phyloP scores from a whole-genome alignment of 2,329 filamentous ascomycete species.

The Penicillium capsulatum region DNA sequence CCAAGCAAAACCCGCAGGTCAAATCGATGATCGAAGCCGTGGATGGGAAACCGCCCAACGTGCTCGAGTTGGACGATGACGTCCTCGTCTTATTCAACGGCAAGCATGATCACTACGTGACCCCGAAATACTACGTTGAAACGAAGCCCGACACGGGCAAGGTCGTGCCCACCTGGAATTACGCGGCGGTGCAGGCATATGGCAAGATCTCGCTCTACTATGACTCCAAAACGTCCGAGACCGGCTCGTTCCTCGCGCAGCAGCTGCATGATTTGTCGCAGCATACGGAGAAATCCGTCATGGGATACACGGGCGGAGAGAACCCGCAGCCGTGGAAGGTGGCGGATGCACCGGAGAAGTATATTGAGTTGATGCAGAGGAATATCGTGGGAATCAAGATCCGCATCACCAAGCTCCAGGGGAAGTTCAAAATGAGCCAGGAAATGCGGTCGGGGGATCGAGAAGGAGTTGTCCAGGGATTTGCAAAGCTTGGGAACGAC shows the following conservation, averaged over 20 bases:
- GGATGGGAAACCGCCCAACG: constrained; percentile 15
- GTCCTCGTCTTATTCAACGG: constrained; percentile 61
- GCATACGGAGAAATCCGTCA: constrained; percentile 50
- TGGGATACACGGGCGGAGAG: constrained; percentile 40
- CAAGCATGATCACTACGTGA: constrained; percentile 59
- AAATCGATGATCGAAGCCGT: constrained; percentile 55
- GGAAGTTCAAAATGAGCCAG: constrained; percentile 66
- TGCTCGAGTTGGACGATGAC: constrained; percentile 43
- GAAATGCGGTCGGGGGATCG: constrained; percentile 53
- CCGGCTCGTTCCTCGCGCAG: constrained; percentile 50
- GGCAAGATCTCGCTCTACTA: constrained; percentile 46
- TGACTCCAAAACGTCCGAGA: constrained; percentile 27
- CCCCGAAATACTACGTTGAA: constrained; percentile 60
- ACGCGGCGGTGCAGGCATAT: constrained; percentile 61
- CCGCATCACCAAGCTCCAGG: constrained; percentile 51
- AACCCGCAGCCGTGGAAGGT: constrained; percentile 49
- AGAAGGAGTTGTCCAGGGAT: constrained; percentile 57
- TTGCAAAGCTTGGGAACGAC: constrained; percentile 44
- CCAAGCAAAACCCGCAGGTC: constrained; percentile 58
- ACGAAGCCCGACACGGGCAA: constrained; percentile 62
- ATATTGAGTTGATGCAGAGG: constrained; percentile 56
- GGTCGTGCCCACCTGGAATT: constrained; percentile 67
- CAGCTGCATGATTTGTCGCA: constrained; percentile 26
- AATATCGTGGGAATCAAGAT: constrained; percentile 60
- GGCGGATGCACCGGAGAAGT: constrained; percentile 56